These are phyloP conservation scores for Boletus edulis DNA, from an alignment of 768 basidiomycete genomes.

Conservation along the genomic window DNA sequence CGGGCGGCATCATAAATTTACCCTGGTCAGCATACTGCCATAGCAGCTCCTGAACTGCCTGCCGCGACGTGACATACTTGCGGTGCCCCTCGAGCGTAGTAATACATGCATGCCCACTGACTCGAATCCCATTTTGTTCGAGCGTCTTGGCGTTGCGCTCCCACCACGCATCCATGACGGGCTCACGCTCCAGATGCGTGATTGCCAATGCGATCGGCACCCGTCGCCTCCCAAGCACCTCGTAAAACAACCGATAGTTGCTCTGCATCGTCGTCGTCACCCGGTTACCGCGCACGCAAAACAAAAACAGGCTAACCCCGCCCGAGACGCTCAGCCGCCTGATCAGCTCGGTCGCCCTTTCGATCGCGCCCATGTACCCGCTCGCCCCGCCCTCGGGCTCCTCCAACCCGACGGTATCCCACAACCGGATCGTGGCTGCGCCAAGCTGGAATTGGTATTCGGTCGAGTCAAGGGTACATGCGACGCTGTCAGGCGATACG, in stretches of 20 bases:
- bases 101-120: slow-evolving; percentile 29
- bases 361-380: slow-evolving; percentile 27
- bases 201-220: slow-evolving; percentile 40
- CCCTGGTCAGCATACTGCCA: slow-evolving; percentile 21
- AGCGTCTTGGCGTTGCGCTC: slow-evolving; percentile 22
- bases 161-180: slow-evolving; percentile 34
- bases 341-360: slow-evolving; percentile 32
- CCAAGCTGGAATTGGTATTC: slow-evolving; percentile 28
- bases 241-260: slow-evolving; percentile 36
- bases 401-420: slow-evolving; percentile 34
- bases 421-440: slow-evolving; percentile 23
- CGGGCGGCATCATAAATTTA: slow-evolving; percentile 25
- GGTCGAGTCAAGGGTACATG: slow-evolving; percentile 30
- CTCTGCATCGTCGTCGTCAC: slow-evolving; percentile 27
- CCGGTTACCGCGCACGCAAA: slow-evolving; percentile 32
- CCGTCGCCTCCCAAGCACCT: slow-evolving; percentile 37
- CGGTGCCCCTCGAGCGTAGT: slow-evolving; percentile 21
- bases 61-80: slow-evolving; percentile 20
- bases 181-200: slow-evolving; percentile 37
- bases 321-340: slow-evolving; percentile 22
- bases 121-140: slow-evolving; percentile 14
- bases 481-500: slow-evolving; percentile 26
- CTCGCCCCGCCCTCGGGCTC: slow-evolving; percentile 16
- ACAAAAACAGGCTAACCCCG: slow-evolving; percentile 31
- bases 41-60: slow-evolving; percentile 18